Percentiles rank a stretch among this genome's conserved stretches.
These are phyloP conservation scores for Lepraria neglecta DNA, from an alignment of 495 filamentous ascomycete genomes.

Conservation along the genomic window DNA sequence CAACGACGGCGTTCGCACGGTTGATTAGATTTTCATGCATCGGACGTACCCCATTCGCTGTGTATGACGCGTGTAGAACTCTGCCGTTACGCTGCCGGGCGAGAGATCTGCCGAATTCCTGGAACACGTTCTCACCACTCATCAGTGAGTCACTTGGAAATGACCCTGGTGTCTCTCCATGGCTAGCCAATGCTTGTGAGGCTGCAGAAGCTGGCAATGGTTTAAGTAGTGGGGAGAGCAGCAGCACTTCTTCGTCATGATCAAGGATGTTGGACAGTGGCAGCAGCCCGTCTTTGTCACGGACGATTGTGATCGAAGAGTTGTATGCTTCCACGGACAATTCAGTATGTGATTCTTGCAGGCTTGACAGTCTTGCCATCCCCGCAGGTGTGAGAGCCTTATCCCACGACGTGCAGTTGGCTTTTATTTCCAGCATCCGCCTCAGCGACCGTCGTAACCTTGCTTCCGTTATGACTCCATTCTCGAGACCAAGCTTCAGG, in stretches of 20 bases:
- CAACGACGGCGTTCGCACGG: conserved; percentile 73
- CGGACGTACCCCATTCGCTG: conserved; percentile 78
- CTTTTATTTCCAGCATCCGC: conserved; percentile 68
- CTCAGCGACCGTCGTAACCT: conserved; percentile 67
- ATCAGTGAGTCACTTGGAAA: conserved; percentile 58
- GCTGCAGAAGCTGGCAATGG: conserved; percentile 77
- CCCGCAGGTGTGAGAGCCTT: conserved; percentile 76
- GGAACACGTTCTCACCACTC: conserved; percentile 82
- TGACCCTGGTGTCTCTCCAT: neutral
- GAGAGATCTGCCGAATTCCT: conserved; percentile 72
- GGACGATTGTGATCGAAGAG: conserved; percentile 75
- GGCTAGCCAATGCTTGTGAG: conserved; percentile 15
- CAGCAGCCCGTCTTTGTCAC: conserved; percentile 71
- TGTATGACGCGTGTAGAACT: conserved; percentile 85
- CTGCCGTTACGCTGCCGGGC: conserved; percentile 75
- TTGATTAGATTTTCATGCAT: conserved; percentile 87
- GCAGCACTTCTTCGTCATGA: conserved; percentile 72
- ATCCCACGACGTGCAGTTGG: conserved; percentile 73
- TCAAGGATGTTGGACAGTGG: conserved; percentile 72
- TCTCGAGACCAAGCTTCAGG: conserved; percentile 76
- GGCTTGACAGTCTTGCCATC: conserved; percentile 59
- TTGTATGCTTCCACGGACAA: conserved; percentile 80
- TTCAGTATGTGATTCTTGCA: conserved; percentile 70
- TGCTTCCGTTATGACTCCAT: conserved; percentile 71
- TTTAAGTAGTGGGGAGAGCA: conserved; percentile 79